Base-by-base conservation (phyloP, 306 rosid genomes). In the Lablab purpureus region DNA sequence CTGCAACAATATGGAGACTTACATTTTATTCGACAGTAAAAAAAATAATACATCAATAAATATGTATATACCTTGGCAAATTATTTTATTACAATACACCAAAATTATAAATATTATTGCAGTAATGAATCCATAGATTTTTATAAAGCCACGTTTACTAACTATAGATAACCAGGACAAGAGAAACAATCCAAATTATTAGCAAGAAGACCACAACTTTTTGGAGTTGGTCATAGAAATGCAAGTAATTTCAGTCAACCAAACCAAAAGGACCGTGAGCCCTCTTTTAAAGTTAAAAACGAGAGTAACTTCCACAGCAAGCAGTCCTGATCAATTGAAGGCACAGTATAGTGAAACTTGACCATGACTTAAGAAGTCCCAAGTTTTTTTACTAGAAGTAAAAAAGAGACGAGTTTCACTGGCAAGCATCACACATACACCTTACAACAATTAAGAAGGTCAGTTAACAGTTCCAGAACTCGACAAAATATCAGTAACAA, bases 1-100 rank as follows among this genome's bases (percentile, higher is more conserved):
- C 92, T 89, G 87, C 71, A 82, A 65, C 55, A 84, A 74, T 71
- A 60, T 67, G 36, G 43, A 76, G n/a, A 65, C 10, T 75, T 40
- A 17, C 58, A 82, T 65, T 64, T 25, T 21, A 75, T 64, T 58
- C 45, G 56, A 64, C 47, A 23, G 9, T 27, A 30, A 67, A 18
- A 73, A 6, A 30, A 34, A 50, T n/a, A 30, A 50, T 30, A 30
- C n/a, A 43, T 36, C 3, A 40, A 59, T 43, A 25, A 15, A 28
- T 45, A 52, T 13, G 7, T 68, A 67, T 54, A 25, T 12, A 62
- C 14, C 54, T 36, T 18, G 40, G 68, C 27, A 80, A 70, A 80
- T 11, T 51, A 37, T 63, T 43, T 62, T 32, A 54, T 19, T 56
- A 67, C 58, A 79, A 36, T 23, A 65, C 30, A n/a, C 12, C 47